These are phyloP conservation scores for Avena insularis DNA, from an alignment of 176 grass and related monocot genomes.

Conservation along the genomic window DNA sequence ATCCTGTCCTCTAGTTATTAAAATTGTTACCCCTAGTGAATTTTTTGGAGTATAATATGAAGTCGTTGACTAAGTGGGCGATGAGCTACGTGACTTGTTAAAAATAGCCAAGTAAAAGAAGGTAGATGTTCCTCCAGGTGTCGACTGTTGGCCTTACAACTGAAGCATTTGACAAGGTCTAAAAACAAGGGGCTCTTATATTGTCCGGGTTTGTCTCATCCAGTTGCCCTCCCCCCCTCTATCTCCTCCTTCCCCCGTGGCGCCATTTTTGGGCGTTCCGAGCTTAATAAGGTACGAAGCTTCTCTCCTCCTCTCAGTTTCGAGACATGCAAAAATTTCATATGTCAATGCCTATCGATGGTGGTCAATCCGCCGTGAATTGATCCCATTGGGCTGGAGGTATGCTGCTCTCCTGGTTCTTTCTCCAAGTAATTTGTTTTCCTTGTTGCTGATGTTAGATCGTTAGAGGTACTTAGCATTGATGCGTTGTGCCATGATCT, in stretches of 20 bases:
- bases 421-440: not conserved
- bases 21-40: no score
- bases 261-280: conserved; percentile 42
- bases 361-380: conserved; percentile 39
- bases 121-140: conserved; percentile 42
- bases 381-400: conserved; percentile 43
- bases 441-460: not conserved
- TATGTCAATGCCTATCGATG: not conserved
- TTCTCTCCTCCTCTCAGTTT: conserved; percentile 45
- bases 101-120: conserved; percentile 33
- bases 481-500: not conserved
- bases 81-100: not conserved
- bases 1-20: no score
- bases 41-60: not conserved
- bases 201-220: conserved; percentile 61
- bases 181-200: conserved; percentile 51
- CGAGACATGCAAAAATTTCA: not conserved
- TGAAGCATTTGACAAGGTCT: conserved; percentile 55
- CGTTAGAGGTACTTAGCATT: not conserved
- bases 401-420: not conserved
- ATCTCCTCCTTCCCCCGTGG: not conserved
- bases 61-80: not conserved
- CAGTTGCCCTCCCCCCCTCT: not conserved
- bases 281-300: conserved; percentile 32
- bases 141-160: conserved; percentile 4